Evolutionary conservation across 108 stramenopile genomes (phyloP).

Genomic region (Cyclotella choctawhatcheeana): DNA sequence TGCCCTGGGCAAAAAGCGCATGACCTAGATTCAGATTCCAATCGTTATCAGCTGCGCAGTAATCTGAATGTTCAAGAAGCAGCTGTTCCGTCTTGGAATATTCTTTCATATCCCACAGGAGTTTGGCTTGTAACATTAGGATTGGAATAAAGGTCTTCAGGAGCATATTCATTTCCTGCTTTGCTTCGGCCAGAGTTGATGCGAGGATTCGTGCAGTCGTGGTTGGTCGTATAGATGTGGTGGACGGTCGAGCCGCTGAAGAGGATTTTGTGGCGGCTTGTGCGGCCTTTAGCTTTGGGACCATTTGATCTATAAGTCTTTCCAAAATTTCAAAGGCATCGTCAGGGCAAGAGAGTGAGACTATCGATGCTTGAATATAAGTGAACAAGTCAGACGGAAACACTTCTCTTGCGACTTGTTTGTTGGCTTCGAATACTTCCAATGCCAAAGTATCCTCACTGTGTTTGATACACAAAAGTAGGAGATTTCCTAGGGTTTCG

Average conservation of each 20-base stretch:
- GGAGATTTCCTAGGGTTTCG: slow-evolving; percentile 86
- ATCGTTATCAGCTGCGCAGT: slow-evolving; percentile 75
- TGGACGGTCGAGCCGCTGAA: slow-evolving; percentile 10
- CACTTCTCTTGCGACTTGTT: slow-evolving; percentile 71
- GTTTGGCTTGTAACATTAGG: slow-evolving; percentile 81
- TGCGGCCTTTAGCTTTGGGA: slow-evolving; percentile 41
- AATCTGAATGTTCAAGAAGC: slow-evolving; percentile 78
- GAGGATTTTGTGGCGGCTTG: slow-evolving; percentile 1
- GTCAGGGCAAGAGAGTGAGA: slow-evolving; percentile 76
- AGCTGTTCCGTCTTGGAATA: slow-evolving; percentile 81
- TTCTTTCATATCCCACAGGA: slow-evolving; percentile 90
- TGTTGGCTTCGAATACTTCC: slow-evolving; percentile 78
- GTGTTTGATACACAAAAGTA: slow-evolving; percentile 77
- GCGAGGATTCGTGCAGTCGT: slow-evolving; percentile 11
- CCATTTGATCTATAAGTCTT: slow-evolving; percentile 45
- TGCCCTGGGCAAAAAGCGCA: slow-evolving; percentile 81
- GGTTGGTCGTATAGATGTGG: slow-evolving; percentile 19
- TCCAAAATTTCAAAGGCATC: slow-evolving; percentile 74
- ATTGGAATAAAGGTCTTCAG: slow-evolving; percentile 73
- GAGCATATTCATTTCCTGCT: slow-evolving; percentile 69
- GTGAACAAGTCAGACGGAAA: slow-evolving; percentile 74
- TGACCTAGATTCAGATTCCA: slow-evolving; percentile 91
- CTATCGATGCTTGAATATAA: slow-evolving; percentile 82
- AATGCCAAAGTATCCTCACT: slow-evolving; percentile 80
- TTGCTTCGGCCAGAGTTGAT: slow-evolving; percentile 8